These are phyloP conservation scores for Arthroderma sp. DNA, from an alignment of 2,329 filamentous ascomycete genomes.

Conservation along the genomic window DNA sequence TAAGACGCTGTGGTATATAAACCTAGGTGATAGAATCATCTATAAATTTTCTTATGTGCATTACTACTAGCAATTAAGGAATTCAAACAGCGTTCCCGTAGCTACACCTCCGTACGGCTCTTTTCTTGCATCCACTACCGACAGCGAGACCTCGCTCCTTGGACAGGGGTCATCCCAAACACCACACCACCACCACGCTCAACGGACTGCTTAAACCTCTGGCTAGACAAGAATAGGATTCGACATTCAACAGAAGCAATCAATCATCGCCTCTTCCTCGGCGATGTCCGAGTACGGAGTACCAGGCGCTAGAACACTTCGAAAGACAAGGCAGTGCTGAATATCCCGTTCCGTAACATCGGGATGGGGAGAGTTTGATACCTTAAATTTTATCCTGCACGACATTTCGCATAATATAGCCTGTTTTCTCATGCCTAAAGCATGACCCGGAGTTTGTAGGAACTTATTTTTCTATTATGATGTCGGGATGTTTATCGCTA, in stretches of 20 bases:
- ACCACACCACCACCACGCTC: background rate
- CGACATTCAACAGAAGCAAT: background rate
- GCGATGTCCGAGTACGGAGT: conserved; percentile 2
- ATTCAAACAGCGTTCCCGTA: background rate
- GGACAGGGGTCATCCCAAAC: background rate
- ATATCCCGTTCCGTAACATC: background rate
- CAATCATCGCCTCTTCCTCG: background rate
- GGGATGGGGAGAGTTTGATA: background rate
- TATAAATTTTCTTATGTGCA: background rate
- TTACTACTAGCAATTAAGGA: background rate
- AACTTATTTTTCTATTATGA: background rate
- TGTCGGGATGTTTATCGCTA: background rate
- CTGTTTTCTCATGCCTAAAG: background rate
- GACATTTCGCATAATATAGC: background rate
- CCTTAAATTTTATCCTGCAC: background rate
- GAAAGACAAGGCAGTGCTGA: background rate
- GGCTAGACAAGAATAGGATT: background rate
- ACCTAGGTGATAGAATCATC: background rate
- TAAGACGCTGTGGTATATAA: background rate
- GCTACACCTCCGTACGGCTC: background rate
- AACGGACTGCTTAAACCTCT: background rate
- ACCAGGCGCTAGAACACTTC: background rate
- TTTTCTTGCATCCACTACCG: background rate
- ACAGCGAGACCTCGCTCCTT: background rate
- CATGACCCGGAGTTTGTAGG: background rate